These are phyloP conservation scores for Fusarium continuum DNA, from an alignment of 2,329 filamentous ascomycete species.

Conservation along the genomic window DNA sequence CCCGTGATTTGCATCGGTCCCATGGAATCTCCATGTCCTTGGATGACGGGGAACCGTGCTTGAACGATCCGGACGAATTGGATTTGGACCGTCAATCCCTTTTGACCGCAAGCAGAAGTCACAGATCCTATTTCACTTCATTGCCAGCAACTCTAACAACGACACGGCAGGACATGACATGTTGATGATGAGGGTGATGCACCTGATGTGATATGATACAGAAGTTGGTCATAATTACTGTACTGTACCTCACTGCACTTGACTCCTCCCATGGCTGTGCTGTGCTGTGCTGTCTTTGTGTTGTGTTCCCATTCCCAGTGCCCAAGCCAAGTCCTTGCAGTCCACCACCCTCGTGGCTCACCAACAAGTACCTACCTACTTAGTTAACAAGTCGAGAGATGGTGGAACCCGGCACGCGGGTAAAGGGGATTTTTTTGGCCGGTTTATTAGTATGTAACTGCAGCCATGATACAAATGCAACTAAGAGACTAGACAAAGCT, in stretches of 20 bases:
- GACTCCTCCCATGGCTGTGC: not conserved
- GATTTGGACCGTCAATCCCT: constrained; percentile 27
- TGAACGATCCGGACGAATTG: constrained; percentile 43
- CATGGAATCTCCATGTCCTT: constrained; percentile 16
- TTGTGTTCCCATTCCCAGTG: constrained; percentile 7
- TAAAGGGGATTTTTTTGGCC: constrained; percentile 15
- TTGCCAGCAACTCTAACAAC: constrained; percentile 11
- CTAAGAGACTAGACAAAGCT: constrained; percentile 18
- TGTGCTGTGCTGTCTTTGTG: not conserved
- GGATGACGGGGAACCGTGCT: constrained; percentile 40
- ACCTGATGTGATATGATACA: constrained; percentile 16
- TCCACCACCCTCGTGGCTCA: constrained; percentile 12
- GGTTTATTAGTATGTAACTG: constrained; percentile 1
- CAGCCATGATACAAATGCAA: not conserved
- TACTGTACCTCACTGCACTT: not conserved
- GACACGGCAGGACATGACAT: constrained; percentile 9
- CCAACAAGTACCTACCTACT: too few relatives aligned
- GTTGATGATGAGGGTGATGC: constrained; percentile 8
- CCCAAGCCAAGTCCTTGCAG: constrained; percentile 4
- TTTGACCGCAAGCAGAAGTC: constrained; percentile 32
- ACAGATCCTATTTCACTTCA: not conserved
- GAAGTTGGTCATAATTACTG: constrained; percentile 8
- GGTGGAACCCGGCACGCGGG: constrained; percentile 6
- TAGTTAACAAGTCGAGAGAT: constrained; percentile 15
- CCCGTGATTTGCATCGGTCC: constrained; percentile 38